Conservation (phyloP, 2,329 filamentous ascomycete species). For the Graphilbum sp. region DNA sequence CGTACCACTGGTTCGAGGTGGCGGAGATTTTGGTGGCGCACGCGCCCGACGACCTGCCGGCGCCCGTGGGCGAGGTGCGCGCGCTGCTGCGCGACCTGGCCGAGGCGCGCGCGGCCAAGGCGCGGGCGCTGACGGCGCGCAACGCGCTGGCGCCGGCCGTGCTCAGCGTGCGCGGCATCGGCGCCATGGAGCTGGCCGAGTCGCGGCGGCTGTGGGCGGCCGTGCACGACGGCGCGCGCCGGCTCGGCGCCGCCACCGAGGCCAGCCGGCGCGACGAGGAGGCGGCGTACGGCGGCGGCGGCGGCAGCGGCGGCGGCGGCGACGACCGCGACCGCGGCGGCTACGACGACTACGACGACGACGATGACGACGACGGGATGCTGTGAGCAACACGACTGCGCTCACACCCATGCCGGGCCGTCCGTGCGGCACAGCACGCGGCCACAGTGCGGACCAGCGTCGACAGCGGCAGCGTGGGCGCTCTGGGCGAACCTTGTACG, state of each 20-base stretch:
- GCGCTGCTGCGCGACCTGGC: constrained; percentile 64
- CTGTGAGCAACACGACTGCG: too few relatives aligned
- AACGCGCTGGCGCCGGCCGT: constrained; percentile 19
- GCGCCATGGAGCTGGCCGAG: constrained; percentile 85
- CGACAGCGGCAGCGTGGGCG: too few relatives aligned
- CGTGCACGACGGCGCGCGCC: constrained; percentile 76
- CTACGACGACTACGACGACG: background rate
- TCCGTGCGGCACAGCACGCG: too few relatives aligned
- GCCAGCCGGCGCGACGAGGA: constrained; percentile 61
- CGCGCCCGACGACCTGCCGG: constrained; percentile 64
- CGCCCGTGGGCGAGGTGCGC: constrained; percentile 53
- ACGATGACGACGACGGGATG: too few relatives aligned
- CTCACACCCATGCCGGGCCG: too few relatives aligned
- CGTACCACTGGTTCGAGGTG: constrained; percentile 92
- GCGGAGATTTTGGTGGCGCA: constrained; percentile 75
- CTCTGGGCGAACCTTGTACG: too few relatives aligned
- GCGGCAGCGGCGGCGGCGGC: constrained; percentile 38
- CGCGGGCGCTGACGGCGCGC: constrained; percentile 43
- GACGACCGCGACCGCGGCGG: constrained; percentile 40
- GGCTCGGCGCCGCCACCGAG: constrained; percentile 68
- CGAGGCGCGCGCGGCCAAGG: constrained; percentile 80
- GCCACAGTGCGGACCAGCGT: too few relatives aligned
- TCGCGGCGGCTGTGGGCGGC: constrained; percentile 68
- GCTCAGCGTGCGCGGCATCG: constrained; percentile 55
- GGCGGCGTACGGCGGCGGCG: constrained; percentile 42